phyloP scores from a whole-genome alignment of 371 early-diverging fungal genomes.

The Syncephalis plumigaleata region DNA sequence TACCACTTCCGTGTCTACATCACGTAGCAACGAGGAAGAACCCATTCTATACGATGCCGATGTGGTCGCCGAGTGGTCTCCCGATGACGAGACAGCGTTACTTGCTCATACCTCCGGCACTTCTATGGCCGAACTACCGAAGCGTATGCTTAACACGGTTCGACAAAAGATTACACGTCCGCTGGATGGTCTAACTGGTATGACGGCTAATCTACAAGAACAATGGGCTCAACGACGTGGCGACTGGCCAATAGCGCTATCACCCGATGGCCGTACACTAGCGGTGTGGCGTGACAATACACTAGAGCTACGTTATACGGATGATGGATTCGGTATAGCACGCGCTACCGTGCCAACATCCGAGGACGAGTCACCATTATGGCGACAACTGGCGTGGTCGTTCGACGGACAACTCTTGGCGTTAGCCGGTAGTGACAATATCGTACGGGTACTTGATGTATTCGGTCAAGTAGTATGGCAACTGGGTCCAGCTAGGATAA shows the following conservation, averaged over 20 bases:
- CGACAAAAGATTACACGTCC: conserved; percentile 4
- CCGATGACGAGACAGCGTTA: conserved; percentile 13
- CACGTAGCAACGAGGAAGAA: conserved; percentile 6
- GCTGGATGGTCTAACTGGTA: conserved; percentile 6
- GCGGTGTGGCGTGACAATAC: conserved; percentile 20
- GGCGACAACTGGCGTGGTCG: conserved; percentile 21
- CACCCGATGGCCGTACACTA: conserved; percentile 16
- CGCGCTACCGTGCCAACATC: conserved; percentile 10
- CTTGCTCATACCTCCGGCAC: background rate
- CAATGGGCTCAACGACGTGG: conserved; percentile 12
- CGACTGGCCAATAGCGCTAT: conserved; percentile 14
- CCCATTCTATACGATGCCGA: conserved; percentile 20
- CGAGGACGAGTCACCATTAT: conserved; percentile 16
- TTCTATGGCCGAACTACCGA: background rate
- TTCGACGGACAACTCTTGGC: conserved; percentile 17
- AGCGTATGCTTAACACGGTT: conserved; percentile 4
- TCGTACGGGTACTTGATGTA: conserved; percentile 14
- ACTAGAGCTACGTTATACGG: conserved; percentile 16
- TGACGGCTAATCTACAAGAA: conserved; percentile 15
- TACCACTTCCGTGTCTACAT: too few relatives aligned
- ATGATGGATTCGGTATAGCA: conserved; percentile 14
- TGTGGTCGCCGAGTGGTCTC: conserved; percentile 17
- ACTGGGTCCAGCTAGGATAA: too few relatives aligned
- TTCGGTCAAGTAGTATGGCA: conserved; percentile 6
- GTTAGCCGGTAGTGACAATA: conserved; percentile 17